These are phyloP conservation scores for Aspergillus transmontanensis DNA, from an alignment of 2,329 filamentous ascomycete genomes.

Conservation along the genomic window DNA sequence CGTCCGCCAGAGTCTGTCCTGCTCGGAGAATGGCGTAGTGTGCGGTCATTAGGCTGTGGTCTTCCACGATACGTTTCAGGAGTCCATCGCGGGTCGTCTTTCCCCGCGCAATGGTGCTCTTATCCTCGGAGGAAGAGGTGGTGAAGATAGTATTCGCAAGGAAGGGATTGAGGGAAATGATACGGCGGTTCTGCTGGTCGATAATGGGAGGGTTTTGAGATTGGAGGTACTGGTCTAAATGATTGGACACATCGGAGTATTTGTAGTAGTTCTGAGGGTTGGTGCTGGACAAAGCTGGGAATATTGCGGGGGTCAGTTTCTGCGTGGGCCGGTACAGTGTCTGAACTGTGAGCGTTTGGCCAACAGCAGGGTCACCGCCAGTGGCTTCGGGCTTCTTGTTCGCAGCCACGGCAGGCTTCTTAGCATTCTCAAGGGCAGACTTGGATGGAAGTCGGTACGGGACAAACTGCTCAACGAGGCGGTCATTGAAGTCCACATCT, in stretches of 20 bases:
- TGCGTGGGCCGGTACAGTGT: constrained; percentile 60
- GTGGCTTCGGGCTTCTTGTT: constrained; percentile 30
- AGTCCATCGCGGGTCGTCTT: constrained; percentile 63
- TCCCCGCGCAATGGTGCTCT: constrained; percentile 59
- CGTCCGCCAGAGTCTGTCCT: constrained; percentile 40
- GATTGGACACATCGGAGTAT: constrained; percentile 59
- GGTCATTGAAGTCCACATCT: constrained; percentile 66
- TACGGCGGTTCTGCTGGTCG: constrained; percentile 60
- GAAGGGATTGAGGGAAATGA: constrained; percentile 64
- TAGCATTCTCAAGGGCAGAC: constrained; percentile 49
- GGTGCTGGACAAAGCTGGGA: constrained; percentile 48
- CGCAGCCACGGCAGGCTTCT: constrained; percentile 32
- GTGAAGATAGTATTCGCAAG: constrained; percentile 65
- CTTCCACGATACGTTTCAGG: constrained; percentile 59
- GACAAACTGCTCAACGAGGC: constrained; percentile 56
- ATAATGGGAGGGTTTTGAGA: constrained; percentile 56
- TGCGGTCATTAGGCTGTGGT: constrained; percentile 51
- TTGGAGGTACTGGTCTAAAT: constrained; percentile 61
- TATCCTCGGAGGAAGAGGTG: constrained; percentile 55
- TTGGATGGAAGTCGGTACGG: constrained; percentile 66
- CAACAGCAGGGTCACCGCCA: constrained; percentile 44
- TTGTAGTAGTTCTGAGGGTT: constrained; percentile 60
- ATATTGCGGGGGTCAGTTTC: constrained; percentile 60
- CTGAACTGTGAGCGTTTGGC: constrained; percentile 50
- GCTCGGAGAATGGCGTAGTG: constrained; percentile 59